Evolutionary conservation across 192 early-diverging fungal species (phyloP).

Genomic region (Coemansia sp.): DNA sequence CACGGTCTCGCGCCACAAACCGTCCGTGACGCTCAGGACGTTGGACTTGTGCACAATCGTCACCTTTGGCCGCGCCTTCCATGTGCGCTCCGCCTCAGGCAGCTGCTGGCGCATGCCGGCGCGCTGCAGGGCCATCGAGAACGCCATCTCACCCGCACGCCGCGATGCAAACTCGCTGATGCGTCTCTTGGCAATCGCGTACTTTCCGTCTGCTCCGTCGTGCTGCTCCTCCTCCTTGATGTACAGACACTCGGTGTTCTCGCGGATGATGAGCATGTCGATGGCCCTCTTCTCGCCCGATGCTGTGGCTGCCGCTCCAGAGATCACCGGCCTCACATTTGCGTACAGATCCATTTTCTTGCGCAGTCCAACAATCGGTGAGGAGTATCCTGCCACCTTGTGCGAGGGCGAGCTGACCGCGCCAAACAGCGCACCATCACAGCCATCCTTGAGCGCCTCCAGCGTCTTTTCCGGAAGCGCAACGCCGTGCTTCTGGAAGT

Average conservation of each 20-base stretch:
- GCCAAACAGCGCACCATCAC: slow-evolving; percentile 94
- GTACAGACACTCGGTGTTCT: slow-evolving; percentile 95
- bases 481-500: slow-evolving; percentile 90
- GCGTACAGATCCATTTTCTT: slow-evolving; percentile 96
- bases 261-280: slow-evolving; percentile 96
- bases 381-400: slow-evolving; percentile 97
- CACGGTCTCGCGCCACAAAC: slow-evolving; percentile 95
- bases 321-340: slow-evolving; percentile 91
- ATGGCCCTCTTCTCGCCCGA: slow-evolving; percentile 62
- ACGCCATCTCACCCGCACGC: slow-evolving; percentile 88
- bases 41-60: slow-evolving; percentile 99
- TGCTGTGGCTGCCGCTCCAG: slow-evolving; percentile 59
- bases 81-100: slow-evolving; percentile 59
- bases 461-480: slow-evolving; percentile 90
- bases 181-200: slow-evolving; percentile 79
- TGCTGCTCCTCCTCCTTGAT: slow-evolving; percentile 56
- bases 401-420: slow-evolving; percentile 98
- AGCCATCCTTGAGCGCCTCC: slow-evolving; percentile 73
- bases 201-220: slow-evolving; percentile 58
- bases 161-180: slow-evolving; percentile 88
- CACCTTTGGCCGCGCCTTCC: slow-evolving; percentile 72
- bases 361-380: slow-evolving; percentile 94
- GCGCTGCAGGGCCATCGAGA: slow-evolving; percentile 86
- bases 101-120: slow-evolving; percentile 64
- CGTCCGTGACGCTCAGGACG: slow-evolving; percentile 90